Base-by-base conservation (phyloP, 106 monocot species). In the Gastrodia elata region DNA sequence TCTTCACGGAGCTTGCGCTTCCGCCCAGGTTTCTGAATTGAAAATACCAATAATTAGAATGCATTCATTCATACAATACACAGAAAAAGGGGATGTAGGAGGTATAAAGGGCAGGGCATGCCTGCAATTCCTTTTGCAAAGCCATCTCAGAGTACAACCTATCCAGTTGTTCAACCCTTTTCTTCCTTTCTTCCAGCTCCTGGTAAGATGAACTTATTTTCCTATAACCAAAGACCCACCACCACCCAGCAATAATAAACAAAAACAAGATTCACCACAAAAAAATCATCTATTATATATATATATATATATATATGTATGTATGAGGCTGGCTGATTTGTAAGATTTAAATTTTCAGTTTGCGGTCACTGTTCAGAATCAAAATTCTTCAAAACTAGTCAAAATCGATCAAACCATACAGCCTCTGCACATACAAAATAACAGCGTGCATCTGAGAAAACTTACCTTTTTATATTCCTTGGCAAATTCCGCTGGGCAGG, bases 121-220 rank as follows among this genome's bases (percentile, higher is more conserved):
- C 97, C 93, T 85, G 84, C 38, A 98, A 74, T 75, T 98, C 97
- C 38, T 91, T 93, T 71, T 91, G 80, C 79, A 98, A 79, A n/a
- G 88, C 74, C 97, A 98, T 98, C 42, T 91, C 84, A 8, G 73
- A 49, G 58, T 93, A 91, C 52, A 98, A 35, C 44, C 88, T 98
- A 70, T 93, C 90, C 39, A 98, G 81, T 67, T 88, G 71, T 56
- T 86, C 68, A 15, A 82, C 77, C 48, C 93, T 84, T 38, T 77
- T 78, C 44, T 82, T 90, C 80, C 93, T 86, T 44, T 74, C 84
- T 72, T 93, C 90, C 46, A 90, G 79, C 71, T 93, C 88, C 73
- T 75, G 84, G 78, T 98, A 98, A 58, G 97, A 88, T 68, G 83
- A 16, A 39, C 75, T 78, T 61, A 70, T 88, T 86, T 97, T 98